These are phyloP conservation scores for Blastobotrys proliferans DNA, from an alignment of 1,139 yeast species.

Conservation along the genomic window DNA sequence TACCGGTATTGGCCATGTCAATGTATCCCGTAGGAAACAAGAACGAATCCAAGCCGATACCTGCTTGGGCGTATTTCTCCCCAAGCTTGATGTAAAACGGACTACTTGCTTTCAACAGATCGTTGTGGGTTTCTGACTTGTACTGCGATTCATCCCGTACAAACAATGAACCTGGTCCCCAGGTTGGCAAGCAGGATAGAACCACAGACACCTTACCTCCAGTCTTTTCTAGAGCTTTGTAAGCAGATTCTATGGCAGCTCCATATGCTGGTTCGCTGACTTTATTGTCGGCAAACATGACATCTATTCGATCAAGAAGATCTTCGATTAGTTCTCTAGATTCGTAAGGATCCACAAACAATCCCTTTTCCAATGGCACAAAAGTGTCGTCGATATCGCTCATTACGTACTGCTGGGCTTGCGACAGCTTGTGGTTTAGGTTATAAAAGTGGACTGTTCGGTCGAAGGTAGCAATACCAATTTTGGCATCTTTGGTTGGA, in stretches of 20 bases:
- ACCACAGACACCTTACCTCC: slow-evolving; percentile 75
- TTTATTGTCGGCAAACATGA: slow-evolving; percentile 40
- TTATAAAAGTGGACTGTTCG: slow-evolving; percentile 71
- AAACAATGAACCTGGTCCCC: slow-evolving; percentile 78
- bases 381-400: slow-evolving; percentile 78
- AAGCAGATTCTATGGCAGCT: slow-evolving; percentile 69
- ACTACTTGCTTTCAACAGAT: slow-evolving; percentile 56
- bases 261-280: slow-evolving; percentile 76
- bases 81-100: slow-evolving; percentile 62
- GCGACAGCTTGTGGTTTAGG: slow-evolving; percentile 50
- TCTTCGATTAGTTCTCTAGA: slow-evolving; percentile 61
- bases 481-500: slow-evolving; percentile 43
- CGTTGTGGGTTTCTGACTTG: slow-evolving; percentile 47
- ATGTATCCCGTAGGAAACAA: slow-evolving; percentile 62
- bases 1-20: slow-evolving; percentile 71
- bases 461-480: slow-evolving; percentile 77
- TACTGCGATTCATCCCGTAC: slow-evolving; percentile 40
- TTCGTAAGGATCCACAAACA: slow-evolving; percentile 75
- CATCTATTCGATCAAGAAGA: slow-evolving; percentile 61
- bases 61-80: slow-evolving; percentile 51
- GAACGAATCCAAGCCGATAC: slow-evolving; percentile 75
- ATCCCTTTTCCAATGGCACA: slow-evolving; percentile 72
- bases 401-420: slow-evolving; percentile 62
- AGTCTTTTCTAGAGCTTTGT: slow-evolving; percentile 56
- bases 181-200: slow-evolving; percentile 66